Evolutionary conservation across 139 green algal species (phyloP).

Genomic region (Ettlia oleoabundans): DNA sequence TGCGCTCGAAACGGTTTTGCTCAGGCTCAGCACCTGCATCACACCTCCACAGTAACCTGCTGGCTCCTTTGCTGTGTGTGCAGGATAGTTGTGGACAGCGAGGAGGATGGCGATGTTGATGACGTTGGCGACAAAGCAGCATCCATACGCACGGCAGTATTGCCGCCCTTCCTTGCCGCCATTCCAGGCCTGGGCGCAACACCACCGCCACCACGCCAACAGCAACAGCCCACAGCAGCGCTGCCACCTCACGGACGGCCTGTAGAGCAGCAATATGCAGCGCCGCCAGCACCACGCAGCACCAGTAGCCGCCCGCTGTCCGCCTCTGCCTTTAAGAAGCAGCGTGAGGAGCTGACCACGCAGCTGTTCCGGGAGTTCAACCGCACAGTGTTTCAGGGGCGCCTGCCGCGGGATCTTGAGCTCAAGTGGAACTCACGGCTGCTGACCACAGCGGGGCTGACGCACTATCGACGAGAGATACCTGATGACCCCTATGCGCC

Average conservation of each 20-base stretch:
- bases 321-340: constrained; percentile 37
- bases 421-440: constrained; percentile 68
- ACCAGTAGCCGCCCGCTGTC: constrained; percentile 4
- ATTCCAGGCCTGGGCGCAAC: not conserved
- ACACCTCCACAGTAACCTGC: too few species aligned
- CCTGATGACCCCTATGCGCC: not conserved
- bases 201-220: not conserved
- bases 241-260: too few species aligned
- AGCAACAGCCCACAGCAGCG: not conserved
- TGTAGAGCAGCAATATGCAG: too few species aligned
- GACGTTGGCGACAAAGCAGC: not conserved
- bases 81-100: constrained; percentile 23
- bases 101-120: not conserved
- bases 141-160: not conserved
- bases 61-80: not conserved
- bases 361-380: constrained; percentile 58
- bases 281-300: not conserved
- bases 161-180: constrained; percentile 26
- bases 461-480: constrained; percentile 47
- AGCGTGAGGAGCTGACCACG: constrained; percentile 37
- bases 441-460: constrained; percentile 66
- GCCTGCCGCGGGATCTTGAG: constrained; percentile 56
- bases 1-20: not conserved
- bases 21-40: not conserved
- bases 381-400: constrained; percentile 48